Evolutionary conservation across 495 filamentous ascomycete genomes (phyloP).

Genomic region (Mytilinidion resinicola): DNA sequence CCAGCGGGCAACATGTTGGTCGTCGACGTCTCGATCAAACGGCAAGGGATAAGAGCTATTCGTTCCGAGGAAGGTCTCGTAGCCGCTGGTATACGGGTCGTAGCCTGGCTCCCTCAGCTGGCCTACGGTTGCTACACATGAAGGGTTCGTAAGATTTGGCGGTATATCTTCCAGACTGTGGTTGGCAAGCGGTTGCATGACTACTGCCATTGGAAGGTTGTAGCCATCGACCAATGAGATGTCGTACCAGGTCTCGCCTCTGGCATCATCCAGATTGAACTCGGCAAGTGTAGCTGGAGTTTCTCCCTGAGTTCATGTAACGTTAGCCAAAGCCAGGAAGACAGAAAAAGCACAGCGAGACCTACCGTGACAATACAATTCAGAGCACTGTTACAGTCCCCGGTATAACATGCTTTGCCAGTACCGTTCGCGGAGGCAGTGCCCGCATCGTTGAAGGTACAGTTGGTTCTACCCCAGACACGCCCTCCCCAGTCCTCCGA

Average conservation of each 20-base stretch:
- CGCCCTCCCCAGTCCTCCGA: conserved; percentile 68
- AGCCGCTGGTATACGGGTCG: conserved; percentile 37
- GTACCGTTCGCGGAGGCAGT: conserved; percentile 44
- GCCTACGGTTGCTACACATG: conserved; percentile 61
- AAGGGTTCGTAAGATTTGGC: conserved; percentile 65
- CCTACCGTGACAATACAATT: conserved; percentile 59
- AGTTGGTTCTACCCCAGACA: conserved; percentile 77
- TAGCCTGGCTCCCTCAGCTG: conserved; percentile 42
- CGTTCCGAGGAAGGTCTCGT: conserved; percentile 39
- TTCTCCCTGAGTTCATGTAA: conserved; percentile 41
- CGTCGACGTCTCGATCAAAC: conserved; percentile 49
- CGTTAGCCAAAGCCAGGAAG: conserved; percentile 3
- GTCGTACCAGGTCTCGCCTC: conserved; percentile 68
- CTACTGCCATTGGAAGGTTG: conserved; percentile 66
- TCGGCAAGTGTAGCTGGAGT: conserved; percentile 67
- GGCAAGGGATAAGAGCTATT: conserved; percentile 58
- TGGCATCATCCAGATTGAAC: conserved; percentile 57
- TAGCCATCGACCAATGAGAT: conserved; percentile 82
- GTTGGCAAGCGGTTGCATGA: conserved; percentile 52
- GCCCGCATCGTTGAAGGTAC: conserved; percentile 58
- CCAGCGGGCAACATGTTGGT: conserved; percentile 52
- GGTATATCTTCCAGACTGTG: conserved; percentile 51
- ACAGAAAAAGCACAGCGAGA: not conserved
- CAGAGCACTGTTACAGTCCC: conserved; percentile 64
- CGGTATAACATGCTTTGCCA: conserved; percentile 59